Conservation (phyloP, 2,329 filamentous ascomycete genomes). For the Tolypocladium sp. region DNA sequence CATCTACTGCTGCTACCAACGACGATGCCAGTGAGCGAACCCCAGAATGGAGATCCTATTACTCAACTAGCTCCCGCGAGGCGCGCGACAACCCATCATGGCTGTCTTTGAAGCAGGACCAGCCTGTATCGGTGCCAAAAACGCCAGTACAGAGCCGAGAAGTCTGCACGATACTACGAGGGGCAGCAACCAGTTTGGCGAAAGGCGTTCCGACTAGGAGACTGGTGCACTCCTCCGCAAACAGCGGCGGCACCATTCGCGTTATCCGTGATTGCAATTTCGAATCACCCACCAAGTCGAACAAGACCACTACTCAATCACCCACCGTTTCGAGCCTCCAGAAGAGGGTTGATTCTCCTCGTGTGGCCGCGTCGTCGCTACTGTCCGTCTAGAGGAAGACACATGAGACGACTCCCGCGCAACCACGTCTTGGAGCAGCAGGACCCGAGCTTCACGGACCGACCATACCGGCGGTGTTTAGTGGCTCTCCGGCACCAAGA, state of each 20-base stretch:
- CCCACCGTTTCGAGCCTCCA: slow-evolving; percentile 11
- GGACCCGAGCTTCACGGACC: neutral
- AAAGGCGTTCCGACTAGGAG: too few relatives aligned
- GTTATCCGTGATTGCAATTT: neutral
- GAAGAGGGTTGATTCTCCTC: slow-evolving; percentile 10
- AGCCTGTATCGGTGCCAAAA: neutral
- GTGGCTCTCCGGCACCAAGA: neutral
- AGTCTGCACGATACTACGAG: neutral
- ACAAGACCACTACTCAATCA: neutral
- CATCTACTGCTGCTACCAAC: neutral
- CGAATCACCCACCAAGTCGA: neutral
- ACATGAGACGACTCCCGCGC: neutral
- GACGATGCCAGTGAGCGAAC: neutral
- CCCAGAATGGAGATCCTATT: neutral
- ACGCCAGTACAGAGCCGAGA: neutral
- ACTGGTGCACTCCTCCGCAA: neutral
- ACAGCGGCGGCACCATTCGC: neutral
- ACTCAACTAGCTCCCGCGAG: neutral
- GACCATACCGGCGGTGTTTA: neutral
- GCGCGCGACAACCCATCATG: neutral
- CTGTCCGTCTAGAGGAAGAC: slow-evolving; percentile 5
- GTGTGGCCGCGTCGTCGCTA: slow-evolving; percentile 2
- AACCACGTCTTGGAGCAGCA: neutral
- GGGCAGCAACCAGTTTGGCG: neutral
- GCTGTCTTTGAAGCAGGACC: neutral